Evolutionary conservation across 2,329 filamentous ascomycete genomes (phyloP), one percentile per base, ranked within the genome.

Genomic region (Colletotrichum eremochloae): DNA sequence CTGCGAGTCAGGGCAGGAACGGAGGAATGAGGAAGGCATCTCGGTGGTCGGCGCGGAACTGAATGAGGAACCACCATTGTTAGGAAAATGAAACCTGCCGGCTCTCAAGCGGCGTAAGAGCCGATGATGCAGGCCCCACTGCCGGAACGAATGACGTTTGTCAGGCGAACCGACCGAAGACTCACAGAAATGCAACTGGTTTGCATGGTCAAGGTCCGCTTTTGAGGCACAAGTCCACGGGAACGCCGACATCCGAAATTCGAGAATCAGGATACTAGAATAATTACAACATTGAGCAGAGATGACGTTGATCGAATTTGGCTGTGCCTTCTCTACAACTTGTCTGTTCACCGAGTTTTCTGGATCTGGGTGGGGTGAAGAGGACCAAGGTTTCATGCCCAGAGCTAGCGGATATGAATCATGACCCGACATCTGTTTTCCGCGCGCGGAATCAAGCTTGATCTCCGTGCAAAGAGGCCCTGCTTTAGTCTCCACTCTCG

Each of bases 21-120:
- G 48, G 66, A 56, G 38, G n/a, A 63, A 55, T 40, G 40, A 24
- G 50, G 58, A 55, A 50, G 66, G 48, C 63, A 48, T 68, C 40
- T 68, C 66, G 66, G 66, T 24, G 58, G 33, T 4, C 12, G 50
- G 48, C 18, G 33, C 56, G n/a, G 46, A 46, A 44, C 46, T 29
- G 38, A 61, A n/a, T 46, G 55, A 60, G 4, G 9, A 20, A 8
- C 52, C 62, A 8, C 52, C 62, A 62, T 50, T 48, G 24, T 68
- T 58, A 44, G 44, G 46, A 65, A 29, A 48, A 20, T 2, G 18
- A 58, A 42, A 44, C 53, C 46, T 36, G 44, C 7, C 9, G 50
- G 31, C 24, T 62, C 65, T 58, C 60, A 65, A 38, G 55, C 67
- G 24, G 36, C 62, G 46, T 38, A 36, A 66, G 11, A 50, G n/a